phyloP scores from a whole-genome alignment of 768 basidiomycete genomes.

The Suillus bovinus region DNA sequence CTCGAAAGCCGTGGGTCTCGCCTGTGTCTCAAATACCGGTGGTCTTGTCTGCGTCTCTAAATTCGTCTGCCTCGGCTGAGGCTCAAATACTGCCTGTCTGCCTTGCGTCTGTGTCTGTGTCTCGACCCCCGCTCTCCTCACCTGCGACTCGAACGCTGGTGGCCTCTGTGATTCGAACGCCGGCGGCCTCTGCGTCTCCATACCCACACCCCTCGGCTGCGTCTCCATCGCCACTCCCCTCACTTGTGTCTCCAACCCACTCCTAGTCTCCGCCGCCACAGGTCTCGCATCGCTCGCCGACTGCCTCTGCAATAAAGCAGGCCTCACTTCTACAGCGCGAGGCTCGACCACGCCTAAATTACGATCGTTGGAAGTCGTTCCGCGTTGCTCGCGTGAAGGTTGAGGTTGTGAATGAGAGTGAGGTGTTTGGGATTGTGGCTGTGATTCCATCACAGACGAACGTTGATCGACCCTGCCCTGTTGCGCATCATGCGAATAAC shows the following conservation, averaged over 20 bases:
- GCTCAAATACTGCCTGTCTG: background rate
- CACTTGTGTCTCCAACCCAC: too few species aligned
- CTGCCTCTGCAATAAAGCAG: background rate
- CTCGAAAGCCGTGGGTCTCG: background rate
- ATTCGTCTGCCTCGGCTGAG: background rate
- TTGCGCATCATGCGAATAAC: slow-evolving; percentile 20
- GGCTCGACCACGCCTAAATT: slow-evolving; percentile 16
- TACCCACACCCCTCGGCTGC: background rate
- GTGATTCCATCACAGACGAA: slow-evolving; percentile 14
- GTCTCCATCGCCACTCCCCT: background rate
- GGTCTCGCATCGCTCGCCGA: background rate
- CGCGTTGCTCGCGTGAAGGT: slow-evolving; percentile 16
- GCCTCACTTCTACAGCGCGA: background rate
- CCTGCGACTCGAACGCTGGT: background rate
- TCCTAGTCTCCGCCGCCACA: background rate
- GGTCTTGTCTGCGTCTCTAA: background rate
- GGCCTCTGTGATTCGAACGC: background rate
- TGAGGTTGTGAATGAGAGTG: slow-evolving; percentile 8
- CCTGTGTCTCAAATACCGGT: background rate
- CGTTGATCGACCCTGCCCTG: slow-evolving; percentile 11
- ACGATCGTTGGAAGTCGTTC: slow-evolving; percentile 24
- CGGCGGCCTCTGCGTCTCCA: background rate
- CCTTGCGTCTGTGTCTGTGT: background rate
- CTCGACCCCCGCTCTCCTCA: background rate
- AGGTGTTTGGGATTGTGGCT: slow-evolving; percentile 14